Evolutionary conservation across 2,329 filamentous ascomycete genomes (phyloP).

Genomic region (Zalaria sp.): DNA sequence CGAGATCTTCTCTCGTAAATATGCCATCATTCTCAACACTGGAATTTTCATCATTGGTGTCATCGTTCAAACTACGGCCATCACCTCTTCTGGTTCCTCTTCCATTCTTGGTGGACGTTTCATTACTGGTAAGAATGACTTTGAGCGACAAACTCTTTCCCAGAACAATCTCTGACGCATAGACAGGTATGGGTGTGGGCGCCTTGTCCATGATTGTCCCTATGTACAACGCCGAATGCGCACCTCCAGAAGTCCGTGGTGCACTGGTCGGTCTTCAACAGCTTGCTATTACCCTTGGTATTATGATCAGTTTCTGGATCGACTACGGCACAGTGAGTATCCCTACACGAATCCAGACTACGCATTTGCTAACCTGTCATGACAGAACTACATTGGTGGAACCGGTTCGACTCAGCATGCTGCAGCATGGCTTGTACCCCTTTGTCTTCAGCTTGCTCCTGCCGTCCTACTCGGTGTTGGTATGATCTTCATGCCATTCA

Average conservation of each 20-base stretch:
- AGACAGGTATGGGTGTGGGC: conserved; percentile 1
- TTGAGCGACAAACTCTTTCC: neutral
- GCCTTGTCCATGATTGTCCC: conserved; percentile 39
- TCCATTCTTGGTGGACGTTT: conserved; percentile 59
- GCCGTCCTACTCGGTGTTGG: conserved; percentile 51
- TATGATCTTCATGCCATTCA: conserved; percentile 71
- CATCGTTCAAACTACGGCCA: conserved; percentile 50
- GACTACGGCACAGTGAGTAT: conserved; percentile 11
- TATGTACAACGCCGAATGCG: conserved; percentile 34
- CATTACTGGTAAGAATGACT: conserved; percentile 35
- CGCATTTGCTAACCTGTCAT: too few species aligned
- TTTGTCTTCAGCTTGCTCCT: conserved; percentile 56
- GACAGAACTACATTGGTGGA: conserved; percentile 33
- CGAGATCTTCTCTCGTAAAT: conserved; percentile 36
- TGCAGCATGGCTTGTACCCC: conserved; percentile 54
- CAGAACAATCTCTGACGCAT: neutral
- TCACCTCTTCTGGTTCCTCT: conserved; percentile 36
- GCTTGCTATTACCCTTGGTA: conserved; percentile 43
- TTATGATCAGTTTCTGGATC: conserved; percentile 38
- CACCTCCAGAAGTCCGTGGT: conserved; percentile 51
- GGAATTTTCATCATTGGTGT: conserved; percentile 57
- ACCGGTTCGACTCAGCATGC: conserved; percentile 44
- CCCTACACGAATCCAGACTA: too few species aligned
- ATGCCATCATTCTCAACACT: conserved; percentile 46
- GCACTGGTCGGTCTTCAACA: conserved; percentile 52